Evolutionary conservation across 2,329 filamentous ascomycete species (phyloP).

Genomic region (Periconia sp.): DNA sequence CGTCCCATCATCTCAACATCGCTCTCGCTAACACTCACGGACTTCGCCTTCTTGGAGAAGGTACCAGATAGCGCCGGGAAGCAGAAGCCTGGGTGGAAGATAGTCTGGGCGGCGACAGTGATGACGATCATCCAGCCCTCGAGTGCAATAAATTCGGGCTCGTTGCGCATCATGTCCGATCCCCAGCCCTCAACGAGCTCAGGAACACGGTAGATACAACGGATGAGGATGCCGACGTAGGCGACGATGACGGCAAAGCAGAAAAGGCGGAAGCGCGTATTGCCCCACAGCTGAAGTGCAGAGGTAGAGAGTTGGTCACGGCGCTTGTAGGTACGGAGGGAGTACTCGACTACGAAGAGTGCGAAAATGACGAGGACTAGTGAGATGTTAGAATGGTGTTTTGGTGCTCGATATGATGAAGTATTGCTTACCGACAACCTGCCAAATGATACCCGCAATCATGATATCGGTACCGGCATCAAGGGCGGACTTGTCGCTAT

Average conservation of each 20-base stretch:
- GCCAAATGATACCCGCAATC: conserved; percentile 62
- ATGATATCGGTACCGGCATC: conserved; percentile 60
- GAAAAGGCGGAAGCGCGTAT: conserved; percentile 26
- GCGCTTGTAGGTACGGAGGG: conserved; percentile 24
- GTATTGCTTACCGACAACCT: conserved; percentile 58
- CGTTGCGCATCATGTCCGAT: conserved; percentile 51
- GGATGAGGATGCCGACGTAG: conserved; percentile 52
- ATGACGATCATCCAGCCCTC: conserved; percentile 59
- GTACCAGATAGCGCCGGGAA: too few relatives aligned
- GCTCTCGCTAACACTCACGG: too few relatives aligned
- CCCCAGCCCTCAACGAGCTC: conserved; percentile 54
- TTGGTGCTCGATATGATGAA: neutral
- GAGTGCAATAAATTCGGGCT: conserved; percentile 55
- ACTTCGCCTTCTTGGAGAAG: too few relatives aligned
- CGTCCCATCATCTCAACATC: too few relatives aligned
- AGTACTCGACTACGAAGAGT: conserved; percentile 44
- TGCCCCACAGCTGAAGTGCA: conserved; percentile 16
- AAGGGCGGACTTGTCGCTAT: conserved; percentile 33
- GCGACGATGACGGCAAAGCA: conserved; percentile 41
- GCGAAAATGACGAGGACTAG: conserved; percentile 53
- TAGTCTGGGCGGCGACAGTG: conserved; percentile 50
- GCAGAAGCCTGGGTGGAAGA: conserved; percentile 51
- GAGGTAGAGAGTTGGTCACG: conserved; percentile 17
- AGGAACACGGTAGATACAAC: conserved; percentile 55
- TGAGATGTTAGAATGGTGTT: conserved; percentile 25